phyloP scores from a whole-genome alignment of 192 early-diverging fungal species.

The Coemansia erecta region DNA sequence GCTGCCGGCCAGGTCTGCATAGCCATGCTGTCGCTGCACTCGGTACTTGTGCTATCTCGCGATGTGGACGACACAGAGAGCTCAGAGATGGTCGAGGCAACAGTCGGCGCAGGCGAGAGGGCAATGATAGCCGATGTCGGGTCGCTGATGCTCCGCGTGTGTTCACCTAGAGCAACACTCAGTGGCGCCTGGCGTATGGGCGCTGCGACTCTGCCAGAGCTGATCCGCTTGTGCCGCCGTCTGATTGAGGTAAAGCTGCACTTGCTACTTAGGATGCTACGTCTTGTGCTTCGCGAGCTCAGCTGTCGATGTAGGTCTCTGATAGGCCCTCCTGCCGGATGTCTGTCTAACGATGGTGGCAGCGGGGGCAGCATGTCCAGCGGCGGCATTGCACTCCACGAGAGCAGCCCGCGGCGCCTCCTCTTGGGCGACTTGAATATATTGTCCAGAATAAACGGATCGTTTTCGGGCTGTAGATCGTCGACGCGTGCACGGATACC shows the following conservation, averaged over 20 bases:
- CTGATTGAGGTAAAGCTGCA: conserved; percentile 37
- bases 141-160: conserved; percentile 37
- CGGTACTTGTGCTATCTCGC: conserved; percentile 1
- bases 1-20: conserved; percentile 5
- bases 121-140: conserved; percentile 28
- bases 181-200: background rate
- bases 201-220: background rate
- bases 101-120: conserved; percentile 3
- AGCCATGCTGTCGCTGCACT: background rate
- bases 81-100: conserved; percentile 11
- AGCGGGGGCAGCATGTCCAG: background rate
- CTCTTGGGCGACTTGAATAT: conserved; percentile 53
- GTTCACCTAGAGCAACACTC: conserved; percentile 16
- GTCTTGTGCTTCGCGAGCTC: conserved; percentile 31
- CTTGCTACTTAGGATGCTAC: conserved; percentile 46
- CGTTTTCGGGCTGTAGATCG: conserved; percentile 42
- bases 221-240: conserved; percentile 12
- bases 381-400: conserved; percentile 37
- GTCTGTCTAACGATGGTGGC: background rate
- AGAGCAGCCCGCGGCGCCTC: conserved; percentile 40
- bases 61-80: background rate
- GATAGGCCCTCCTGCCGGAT: conserved; percentile 4
- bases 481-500: conserved; percentile 28
- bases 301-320: conserved; percentile 39
- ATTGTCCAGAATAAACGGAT: conserved; percentile 48